These are phyloP conservation scores for Chaetothyriales sp. DNA, from an alignment of 2,329 filamentous ascomycete genomes.

Conservation along the genomic window DNA sequence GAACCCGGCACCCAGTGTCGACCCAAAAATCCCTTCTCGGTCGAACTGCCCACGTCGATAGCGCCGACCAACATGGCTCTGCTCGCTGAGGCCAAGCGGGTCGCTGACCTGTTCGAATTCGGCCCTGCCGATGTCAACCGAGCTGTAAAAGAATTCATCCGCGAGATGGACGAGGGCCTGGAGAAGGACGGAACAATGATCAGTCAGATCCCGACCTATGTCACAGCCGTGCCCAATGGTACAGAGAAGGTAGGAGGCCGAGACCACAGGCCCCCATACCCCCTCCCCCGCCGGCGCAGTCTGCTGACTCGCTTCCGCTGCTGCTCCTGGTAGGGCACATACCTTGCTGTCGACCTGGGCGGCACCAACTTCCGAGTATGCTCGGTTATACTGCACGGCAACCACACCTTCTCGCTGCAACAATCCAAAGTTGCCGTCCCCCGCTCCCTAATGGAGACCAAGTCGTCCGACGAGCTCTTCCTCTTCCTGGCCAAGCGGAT, in stretches of 20 bases:
- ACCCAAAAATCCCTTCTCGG: constrained; percentile 16
- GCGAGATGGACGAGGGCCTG: constrained; percentile 76
- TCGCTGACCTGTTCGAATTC: constrained; percentile 78
- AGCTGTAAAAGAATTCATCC: constrained; percentile 71
- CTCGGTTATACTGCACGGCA: constrained; percentile 81
- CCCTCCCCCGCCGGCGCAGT: not conserved
- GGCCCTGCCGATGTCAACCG: constrained; percentile 60
- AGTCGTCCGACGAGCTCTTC: constrained; percentile 76
- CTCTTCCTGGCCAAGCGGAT: constrained; percentile 86
- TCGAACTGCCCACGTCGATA: constrained; percentile 12
- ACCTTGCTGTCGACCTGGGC: constrained; percentile 92
- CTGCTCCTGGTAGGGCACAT: constrained; percentile 53
- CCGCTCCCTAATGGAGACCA: constrained; percentile 73
- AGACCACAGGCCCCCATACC: not conserved
- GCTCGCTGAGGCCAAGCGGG: constrained; percentile 57
- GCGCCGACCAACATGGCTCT: constrained; percentile 23
- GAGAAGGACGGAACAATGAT: constrained; percentile 62
- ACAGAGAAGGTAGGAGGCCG: constrained; percentile 65
- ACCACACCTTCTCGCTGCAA: constrained; percentile 85
- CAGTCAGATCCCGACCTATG: constrained; percentile 94
- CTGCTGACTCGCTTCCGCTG: not conserved
- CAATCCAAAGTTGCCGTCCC: constrained; percentile 89
- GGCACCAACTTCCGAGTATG: constrained; percentile 98
- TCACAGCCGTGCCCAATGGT: constrained; percentile 88
- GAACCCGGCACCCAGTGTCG: constrained; percentile 18